Evolutionary conservation across 306 rosid genomes (phyloP).

Genomic region (Senna tora): DNA sequence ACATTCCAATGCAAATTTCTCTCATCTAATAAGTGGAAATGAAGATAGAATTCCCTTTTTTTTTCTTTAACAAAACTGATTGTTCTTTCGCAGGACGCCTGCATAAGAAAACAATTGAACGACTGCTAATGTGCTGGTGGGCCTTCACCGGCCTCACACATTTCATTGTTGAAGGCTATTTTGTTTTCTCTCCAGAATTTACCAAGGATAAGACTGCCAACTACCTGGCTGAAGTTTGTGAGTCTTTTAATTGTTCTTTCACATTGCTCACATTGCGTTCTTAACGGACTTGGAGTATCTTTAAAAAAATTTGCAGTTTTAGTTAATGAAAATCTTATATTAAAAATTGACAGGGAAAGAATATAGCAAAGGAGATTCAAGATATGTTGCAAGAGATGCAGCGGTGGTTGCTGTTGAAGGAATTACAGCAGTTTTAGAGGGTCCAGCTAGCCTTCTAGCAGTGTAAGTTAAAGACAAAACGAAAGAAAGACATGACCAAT

Average conservation of each 20-base stretch:
- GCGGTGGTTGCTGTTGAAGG: constrained; percentile 78
- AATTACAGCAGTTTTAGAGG: constrained; percentile 76
- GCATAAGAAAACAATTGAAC: constrained; percentile 59
- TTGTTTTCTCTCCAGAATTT: constrained; percentile 80
- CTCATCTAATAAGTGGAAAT: background rate
- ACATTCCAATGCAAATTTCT: constrained; percentile 10
- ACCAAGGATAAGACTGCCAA: constrained; percentile 71
- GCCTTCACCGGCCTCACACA: constrained; percentile 92
- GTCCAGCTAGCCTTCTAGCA: constrained; percentile 84
- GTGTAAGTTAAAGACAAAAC: constrained; percentile 57
- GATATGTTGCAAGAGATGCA: constrained; percentile 79
- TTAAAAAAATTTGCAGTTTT: background rate
- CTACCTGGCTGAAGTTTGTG: constrained; percentile 90
- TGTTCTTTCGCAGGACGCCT: constrained; percentile 57
- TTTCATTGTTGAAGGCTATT: constrained; percentile 76
- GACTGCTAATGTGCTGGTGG: constrained; percentile 97
- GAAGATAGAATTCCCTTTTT: constrained; percentile 52
- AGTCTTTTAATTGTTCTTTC: constrained; percentile 37
- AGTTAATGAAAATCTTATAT: constrained; percentile 24
- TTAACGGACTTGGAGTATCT: background rate
- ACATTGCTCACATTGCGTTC: background rate
- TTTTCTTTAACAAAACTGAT: constrained; percentile 59
- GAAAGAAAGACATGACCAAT: background rate
- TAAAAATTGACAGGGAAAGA: constrained; percentile 77
- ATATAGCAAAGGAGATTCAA: constrained; percentile 97